A percentile compares a stretch with the other conserved stretches of the same genome.
Conservation (phyloP, 768 basidiomycete genomes). For the Xerocomellus chrysenteron region DNA sequence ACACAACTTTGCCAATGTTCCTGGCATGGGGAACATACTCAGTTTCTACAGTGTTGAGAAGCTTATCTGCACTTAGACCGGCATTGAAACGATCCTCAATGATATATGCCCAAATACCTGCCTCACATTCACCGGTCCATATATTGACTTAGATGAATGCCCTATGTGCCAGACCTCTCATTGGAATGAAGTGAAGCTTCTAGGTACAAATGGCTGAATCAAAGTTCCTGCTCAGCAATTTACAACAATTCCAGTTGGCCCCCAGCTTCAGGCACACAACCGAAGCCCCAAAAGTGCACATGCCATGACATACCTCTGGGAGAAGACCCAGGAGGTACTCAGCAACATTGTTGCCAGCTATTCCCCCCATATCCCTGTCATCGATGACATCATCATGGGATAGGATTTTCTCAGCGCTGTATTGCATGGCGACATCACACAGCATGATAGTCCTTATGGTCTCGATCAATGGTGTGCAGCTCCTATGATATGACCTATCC, state of each 20-base stretch:
- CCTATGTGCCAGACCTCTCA: slow-evolving; percentile 30
- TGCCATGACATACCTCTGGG: slow-evolving; percentile 28
- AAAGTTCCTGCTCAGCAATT: slow-evolving; percentile 35
- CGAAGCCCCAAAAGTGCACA: slow-evolving; percentile 18
- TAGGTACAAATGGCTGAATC: not conserved
- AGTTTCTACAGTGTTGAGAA: too few species aligned
- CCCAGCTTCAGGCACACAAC: slow-evolving; percentile 42
- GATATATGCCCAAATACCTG: slow-evolving; percentile 48
- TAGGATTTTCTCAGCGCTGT: not conserved
- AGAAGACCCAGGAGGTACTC: not conserved
- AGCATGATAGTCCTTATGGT: not conserved
- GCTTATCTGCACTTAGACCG: slow-evolving; percentile 2
- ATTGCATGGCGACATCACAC: not conserved
- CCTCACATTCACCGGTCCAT: slow-evolving; percentile 40
- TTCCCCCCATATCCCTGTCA: not conserved
- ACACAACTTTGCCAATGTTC: too few species aligned
- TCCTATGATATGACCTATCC: too few species aligned
- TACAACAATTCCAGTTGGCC: slow-evolving; percentile 41
- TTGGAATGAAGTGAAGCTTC: slow-evolving; percentile 19
- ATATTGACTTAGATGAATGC: slow-evolving; percentile 30
- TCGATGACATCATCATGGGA: not conserved
- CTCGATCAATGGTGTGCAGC: not conserved
- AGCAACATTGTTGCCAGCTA: rapidly evolving
- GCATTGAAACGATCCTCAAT: slow-evolving; percentile 29
- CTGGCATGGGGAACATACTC: too few species aligned